These are phyloP conservation scores for Trichosporon faecale DNA, from an alignment of 1,284 basidiomycete species.

Conservation along the genomic window DNA sequence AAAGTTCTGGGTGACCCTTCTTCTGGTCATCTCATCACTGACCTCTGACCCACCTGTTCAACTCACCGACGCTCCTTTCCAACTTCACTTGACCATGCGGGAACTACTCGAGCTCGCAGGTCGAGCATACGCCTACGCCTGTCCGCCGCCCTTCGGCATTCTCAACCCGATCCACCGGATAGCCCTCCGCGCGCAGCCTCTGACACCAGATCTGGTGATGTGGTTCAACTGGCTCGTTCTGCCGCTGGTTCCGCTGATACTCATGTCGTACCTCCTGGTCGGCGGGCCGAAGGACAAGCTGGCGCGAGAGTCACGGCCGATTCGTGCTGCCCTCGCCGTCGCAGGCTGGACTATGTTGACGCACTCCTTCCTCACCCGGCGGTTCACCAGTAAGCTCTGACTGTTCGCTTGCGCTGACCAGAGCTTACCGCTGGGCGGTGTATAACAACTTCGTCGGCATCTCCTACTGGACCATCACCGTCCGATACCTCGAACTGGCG, in stretches of 20 bases:
- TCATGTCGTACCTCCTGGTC: not conserved
- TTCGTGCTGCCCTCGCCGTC: not conserved
- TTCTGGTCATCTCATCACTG: not conserved
- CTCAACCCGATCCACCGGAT: not conserved
- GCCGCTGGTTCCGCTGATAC: not conserved
- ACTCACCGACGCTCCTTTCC: not conserved
- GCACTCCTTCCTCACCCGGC: not conserved
- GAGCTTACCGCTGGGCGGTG: not conserved
- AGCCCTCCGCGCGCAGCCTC: not conserved
- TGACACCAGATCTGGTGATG: not conserved
- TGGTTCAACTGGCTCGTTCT: not conserved
- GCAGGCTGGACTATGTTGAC: not conserved
- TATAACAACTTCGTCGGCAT: slow-evolving; percentile 33
- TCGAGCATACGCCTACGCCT: not conserved
- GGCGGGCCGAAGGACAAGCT: slow-evolving; percentile 2
- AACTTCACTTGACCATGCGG: not conserved
- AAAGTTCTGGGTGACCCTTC: not conserved
- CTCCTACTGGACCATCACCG: slow-evolving; percentile 27
- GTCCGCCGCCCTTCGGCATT: not conserved
- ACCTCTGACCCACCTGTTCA: not conserved
- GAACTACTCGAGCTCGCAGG: not conserved
- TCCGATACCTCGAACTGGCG: slow-evolving; percentile 36
- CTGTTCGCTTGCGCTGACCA: not conserved
- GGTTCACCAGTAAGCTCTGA: not conserved
- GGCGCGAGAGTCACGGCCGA: not conserved